phyloP scores from a whole-genome alignment of 2,329 filamentous ascomycete genomes.

The Stemphylium vesicarium region DNA sequence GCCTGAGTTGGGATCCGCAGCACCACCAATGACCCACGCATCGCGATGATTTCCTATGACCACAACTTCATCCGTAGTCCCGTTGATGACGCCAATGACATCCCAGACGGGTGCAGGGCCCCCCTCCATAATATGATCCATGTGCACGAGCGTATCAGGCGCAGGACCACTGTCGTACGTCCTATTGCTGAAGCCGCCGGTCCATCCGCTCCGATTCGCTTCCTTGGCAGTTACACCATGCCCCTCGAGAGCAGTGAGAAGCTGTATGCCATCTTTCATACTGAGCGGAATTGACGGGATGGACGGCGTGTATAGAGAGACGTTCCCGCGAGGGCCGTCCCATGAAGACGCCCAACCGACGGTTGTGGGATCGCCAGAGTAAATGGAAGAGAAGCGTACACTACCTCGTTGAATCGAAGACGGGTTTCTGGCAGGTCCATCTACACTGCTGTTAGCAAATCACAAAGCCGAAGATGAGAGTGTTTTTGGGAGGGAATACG shows the following conservation, averaged over 20 bases:
- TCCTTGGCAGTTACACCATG: conserved; percentile 66
- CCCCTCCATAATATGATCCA: conserved; percentile 77
- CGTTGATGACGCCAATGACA: conserved; percentile 70
- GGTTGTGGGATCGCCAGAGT: conserved; percentile 53
- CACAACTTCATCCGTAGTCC: conserved; percentile 61
- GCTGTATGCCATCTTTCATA: conserved; percentile 77
- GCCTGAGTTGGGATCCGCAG: conserved; percentile 60
- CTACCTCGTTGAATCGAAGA: conserved; percentile 55
- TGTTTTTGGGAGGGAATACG: conserved; percentile 20
- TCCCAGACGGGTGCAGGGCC: conserved; percentile 82
- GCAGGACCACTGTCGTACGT: conserved; percentile 52
- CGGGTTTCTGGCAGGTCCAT: conserved; percentile 54
- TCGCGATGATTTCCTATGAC: conserved; percentile 62
- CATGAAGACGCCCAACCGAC: conserved; percentile 80
- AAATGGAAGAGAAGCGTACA: conserved; percentile 66
- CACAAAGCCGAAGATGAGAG: no score
- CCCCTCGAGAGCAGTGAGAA: conserved; percentile 82
- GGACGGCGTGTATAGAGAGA: conserved; percentile 61
- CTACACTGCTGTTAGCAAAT: conserved; percentile 45
- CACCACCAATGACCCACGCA: conserved; percentile 61
- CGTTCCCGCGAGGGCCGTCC: conserved; percentile 68
- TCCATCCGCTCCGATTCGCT: conserved; percentile 49
- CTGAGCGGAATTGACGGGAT: conserved; percentile 91
- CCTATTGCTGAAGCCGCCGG: conserved; percentile 42
- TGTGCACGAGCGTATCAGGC: conserved; percentile 54